phyloP scores from a whole-genome alignment of 1,284 basidiomycete species.

The Apiotrichum sp. region DNA sequence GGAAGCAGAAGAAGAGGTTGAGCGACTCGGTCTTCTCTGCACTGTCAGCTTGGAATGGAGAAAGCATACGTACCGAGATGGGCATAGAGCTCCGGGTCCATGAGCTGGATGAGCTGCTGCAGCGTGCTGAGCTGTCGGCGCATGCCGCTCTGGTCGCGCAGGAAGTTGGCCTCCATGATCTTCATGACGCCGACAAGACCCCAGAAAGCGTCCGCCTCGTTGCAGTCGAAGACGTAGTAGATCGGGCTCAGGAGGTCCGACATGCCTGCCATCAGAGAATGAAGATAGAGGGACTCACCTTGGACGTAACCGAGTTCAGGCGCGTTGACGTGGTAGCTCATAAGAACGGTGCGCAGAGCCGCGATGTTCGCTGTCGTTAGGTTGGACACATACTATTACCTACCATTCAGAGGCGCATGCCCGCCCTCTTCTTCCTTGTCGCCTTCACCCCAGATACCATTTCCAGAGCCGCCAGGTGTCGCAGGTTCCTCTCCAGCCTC shows the following conservation, averaged over 20 bases:
- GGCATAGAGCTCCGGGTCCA: constrained; percentile 88
- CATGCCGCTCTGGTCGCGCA: constrained; percentile 97
- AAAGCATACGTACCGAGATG: constrained; percentile 57
- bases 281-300: constrained; percentile 15
- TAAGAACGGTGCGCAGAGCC: constrained; percentile 55
- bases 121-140: constrained; percentile 82
- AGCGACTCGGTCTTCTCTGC: constrained; percentile 74
- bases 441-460: constrained; percentile 22
- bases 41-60: constrained; percentile 37
- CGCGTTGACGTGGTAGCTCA: constrained; percentile 90
- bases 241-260: constrained; percentile 90
- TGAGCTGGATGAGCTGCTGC: constrained; percentile 81
- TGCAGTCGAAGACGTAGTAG: constrained; percentile 82
- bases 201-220: constrained; percentile 90
- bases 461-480: constrained; percentile 34
- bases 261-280: constrained; percentile 67
- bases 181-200: constrained; percentile 93
- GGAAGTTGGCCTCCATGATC: constrained; percentile 90
- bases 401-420: constrained; percentile 68
- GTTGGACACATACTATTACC: not conserved
- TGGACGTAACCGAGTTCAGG: constrained; percentile 63
- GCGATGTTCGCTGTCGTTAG: constrained; percentile 39
- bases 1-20: constrained; percentile 97
- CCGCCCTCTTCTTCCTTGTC: constrained; percentile 64
- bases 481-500: constrained; percentile 33